A percentile compares a stretch with the other conserved stretches of the same genome.
These are phyloP conservation scores for Rubus parviflorus DNA, from an alignment of 306 rosid species.

Conservation along the genomic window DNA sequence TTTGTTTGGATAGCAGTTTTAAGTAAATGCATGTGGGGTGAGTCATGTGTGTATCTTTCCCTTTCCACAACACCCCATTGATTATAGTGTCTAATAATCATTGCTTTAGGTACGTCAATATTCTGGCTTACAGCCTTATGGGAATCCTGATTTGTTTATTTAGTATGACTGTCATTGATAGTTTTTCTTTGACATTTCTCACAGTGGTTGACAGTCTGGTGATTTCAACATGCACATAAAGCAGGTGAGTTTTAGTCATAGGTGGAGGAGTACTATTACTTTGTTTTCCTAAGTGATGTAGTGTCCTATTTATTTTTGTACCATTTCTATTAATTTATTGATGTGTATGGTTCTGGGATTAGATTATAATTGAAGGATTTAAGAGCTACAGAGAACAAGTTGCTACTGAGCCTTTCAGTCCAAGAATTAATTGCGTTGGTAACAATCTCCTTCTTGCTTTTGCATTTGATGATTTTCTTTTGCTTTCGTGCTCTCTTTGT, in stretches of 20 bases:
- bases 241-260: constrained; percentile 59
- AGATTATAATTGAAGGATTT: constrained; percentile 93
- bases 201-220: constrained; percentile 38
- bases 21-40: neutral
- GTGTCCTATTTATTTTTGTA: neutral
- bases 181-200: neutral
- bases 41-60: neutral
- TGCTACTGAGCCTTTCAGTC: constrained; percentile 93
- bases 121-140: neutral
- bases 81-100: neutral
- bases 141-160: neutral
- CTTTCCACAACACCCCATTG: neutral
- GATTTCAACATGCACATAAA: constrained; percentile 79
- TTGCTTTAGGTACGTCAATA: neutral
- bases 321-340: neutral
- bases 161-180: neutral
- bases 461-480: constrained; percentile 23
- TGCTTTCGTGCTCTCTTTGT: constrained; percentile 6
- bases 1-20: neutral
- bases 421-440: constrained; percentile 99
- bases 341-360: constrained; percentile 15
- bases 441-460: constrained; percentile 29
- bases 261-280: neutral
- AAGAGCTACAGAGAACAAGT: constrained; percentile 94
- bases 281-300: neutral